Evolutionary conservation across 2,329 filamentous ascomycete genomes (phyloP).

Genomic region (Rhynchosporium graminicola): DNA sequence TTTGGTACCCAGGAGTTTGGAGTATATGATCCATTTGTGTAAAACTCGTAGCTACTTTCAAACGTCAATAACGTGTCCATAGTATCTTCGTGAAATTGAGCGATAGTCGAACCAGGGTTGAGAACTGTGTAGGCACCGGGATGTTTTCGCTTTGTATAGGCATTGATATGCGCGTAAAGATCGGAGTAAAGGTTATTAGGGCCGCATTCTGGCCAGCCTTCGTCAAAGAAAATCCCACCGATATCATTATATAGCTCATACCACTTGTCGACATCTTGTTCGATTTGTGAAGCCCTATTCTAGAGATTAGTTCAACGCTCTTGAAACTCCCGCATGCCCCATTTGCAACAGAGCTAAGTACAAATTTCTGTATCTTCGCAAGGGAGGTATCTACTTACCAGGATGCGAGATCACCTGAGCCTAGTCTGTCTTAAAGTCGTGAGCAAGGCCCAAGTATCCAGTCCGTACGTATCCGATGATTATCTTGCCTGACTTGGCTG

Average conservation of each 20-base stretch:
- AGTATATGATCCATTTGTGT: conserved; percentile 29
- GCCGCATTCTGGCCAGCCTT: conserved; percentile 38
- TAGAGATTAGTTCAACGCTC: not conserved
- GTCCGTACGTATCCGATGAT: not conserved
- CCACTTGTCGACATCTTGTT: not conserved
- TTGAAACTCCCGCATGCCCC: not conserved
- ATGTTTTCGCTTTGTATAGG: conserved; percentile 32
- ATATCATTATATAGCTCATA: conserved; percentile 24
- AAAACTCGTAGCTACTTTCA: conserved; percentile 35
- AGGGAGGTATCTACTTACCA: not conserved
- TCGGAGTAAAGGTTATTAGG: conserved; percentile 36
- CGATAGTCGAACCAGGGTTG: conserved; percentile 32
- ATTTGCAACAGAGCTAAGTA: not conserved
- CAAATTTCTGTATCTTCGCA: not conserved
- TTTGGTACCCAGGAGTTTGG: conserved; percentile 37
- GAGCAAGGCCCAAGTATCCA: not conserved
- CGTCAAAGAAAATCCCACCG: conserved; percentile 42
- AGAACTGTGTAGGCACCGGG: conserved; percentile 36
- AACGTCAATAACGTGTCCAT: conserved; percentile 41
- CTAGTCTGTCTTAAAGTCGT: conserved; percentile 2
- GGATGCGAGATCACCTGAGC: not conserved
- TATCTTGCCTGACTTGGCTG: not conserved
- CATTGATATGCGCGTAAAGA: conserved; percentile 36
- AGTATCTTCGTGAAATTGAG: conserved; percentile 38
- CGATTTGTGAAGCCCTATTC: not conserved